Base-by-base conservation (phyloP, 1,284 basidiomycete species). In the Testicularia cyperi region DNA sequence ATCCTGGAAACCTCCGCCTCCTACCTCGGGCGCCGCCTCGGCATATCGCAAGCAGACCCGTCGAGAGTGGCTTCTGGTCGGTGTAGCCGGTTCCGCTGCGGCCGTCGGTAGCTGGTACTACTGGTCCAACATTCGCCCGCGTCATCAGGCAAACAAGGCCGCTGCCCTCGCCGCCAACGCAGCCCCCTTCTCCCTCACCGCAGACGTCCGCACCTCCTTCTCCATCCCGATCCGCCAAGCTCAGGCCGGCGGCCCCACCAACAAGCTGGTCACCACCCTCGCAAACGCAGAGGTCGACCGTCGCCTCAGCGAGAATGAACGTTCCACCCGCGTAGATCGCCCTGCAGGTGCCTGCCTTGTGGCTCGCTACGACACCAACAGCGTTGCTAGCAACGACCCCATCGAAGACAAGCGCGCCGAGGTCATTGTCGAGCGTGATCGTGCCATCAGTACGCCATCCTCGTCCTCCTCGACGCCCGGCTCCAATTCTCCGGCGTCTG, bases 361-460 rank as follows among this genome's bases (percentile, higher is more conserved):
- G 15, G 61, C 68, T 1, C 61, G 72, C 26, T 76, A 75, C 37
- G 73, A 76, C 44, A 72, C 71, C 40, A 76, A 75, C 48, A 57
- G 51, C 29, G 58, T 76, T 2, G 70, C 73, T 5, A 65, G 63
- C 44, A 76, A 76, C 39, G 62, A 63, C 22, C 71, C 74, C 5
- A 70, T 70, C 56, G 74, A 76, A 37, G 74, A 76, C 38, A 63
- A 66, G 42, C 56, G 66, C 12, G 69, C 71, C 10, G 71, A 76
- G 41, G 73, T 73, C 22, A 72, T 76, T 25, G 73, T 75, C 14
- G 69, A 73, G 46, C 58, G 73, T 6, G 73, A 75, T 36, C 54
- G 62, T 20, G 69, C 47, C 19, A 34, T 70, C 18, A 23, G 20
- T 18, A 37, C 44, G 5, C 37, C 44, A 9, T 43, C 44, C 16